Evolutionary conservation across 164 flowering plant genomes (phyloP), one percentile per base, ranked within the genome.

Genomic region (Chimonanthus salicifolius): DNA sequence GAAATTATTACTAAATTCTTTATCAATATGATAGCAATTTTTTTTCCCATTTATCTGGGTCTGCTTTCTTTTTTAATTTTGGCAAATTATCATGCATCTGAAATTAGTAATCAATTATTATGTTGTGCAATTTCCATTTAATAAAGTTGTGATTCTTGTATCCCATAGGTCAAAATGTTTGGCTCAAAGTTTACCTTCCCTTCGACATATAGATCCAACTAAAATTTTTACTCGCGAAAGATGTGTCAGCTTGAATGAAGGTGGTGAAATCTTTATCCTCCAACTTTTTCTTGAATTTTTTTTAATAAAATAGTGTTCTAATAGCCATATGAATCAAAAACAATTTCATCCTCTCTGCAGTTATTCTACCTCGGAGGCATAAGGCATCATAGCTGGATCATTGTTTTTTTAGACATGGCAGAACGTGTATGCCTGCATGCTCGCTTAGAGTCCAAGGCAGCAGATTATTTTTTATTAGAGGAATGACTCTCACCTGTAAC

Each of bases 211-310:
- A 69, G 83, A 87, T 71, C 90, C 91, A 20, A 76, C 79, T 58
- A 44, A n/a, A 48, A 82, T 90, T 58, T 90, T 94, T 60, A 84
- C 83, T 10, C 86, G 54, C 8, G 80, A 76, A 66, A 87, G 88
- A 69, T 88, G 83, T 80, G 85, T 85, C 85, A 82, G 78, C 70
- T 78, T 85, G 68, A 72, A 74, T 74, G 87, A 87, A 90, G 92
- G 98, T 94, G 80, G 6, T 54, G 54, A n/a, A 49, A 33, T 65
- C 21, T 54, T 54, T 54, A 54, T 10, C 15, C 15, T 54, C 15
- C 15, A 54, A 10, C 60, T 64, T 11, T 49, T n/a, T 6, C 16
- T 13, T 71, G 21, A 7, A 3, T 46, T 7, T 18, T 47, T 5
- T 72, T 3, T 47, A 60, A 47, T 16, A 7, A 20, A 51, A 20